A percentile compares a stretch with the other conserved stretches of the same genome.
Conservation (phyloP, 352 stramenopile genomes). For the Globisporangium parvum region DNA sequence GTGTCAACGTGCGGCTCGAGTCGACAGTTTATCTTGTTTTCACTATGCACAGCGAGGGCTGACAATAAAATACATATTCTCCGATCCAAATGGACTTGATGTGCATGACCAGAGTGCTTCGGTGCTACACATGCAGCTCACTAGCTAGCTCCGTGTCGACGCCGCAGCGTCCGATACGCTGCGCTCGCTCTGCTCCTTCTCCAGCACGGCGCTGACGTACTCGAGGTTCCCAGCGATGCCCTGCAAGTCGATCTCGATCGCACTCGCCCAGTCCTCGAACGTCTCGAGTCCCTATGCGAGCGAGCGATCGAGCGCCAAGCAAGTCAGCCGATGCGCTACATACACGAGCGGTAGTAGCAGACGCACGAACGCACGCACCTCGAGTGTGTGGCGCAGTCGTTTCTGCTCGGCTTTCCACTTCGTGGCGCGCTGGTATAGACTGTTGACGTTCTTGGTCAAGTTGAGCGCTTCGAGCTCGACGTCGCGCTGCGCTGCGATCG, state of each 20-base stretch:
- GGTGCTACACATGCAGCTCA: not conserved
- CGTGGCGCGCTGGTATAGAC: slow-evolving; percentile 44
- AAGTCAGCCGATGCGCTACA: not conserved
- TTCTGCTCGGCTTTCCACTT: slow-evolving; percentile 71
- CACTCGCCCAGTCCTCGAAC: slow-evolving; percentile 49
- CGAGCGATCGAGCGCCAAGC: not conserved
- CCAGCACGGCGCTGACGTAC: slow-evolving; percentile 60
- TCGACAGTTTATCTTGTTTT: too few species aligned
- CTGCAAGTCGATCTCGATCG: slow-evolving; percentile 41
- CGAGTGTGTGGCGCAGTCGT: slow-evolving; percentile 34
- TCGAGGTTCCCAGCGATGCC: slow-evolving; percentile 58
- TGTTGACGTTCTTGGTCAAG: slow-evolving; percentile 58
- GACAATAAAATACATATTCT: not conserved
- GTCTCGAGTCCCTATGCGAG: slow-evolving; percentile 31
- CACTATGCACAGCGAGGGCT: not conserved
- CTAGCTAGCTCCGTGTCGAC: too few species aligned
- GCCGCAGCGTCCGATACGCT: not conserved
- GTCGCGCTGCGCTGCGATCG: slow-evolving; percentile 43
- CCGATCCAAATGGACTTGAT: too few species aligned
- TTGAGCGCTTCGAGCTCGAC: slow-evolving; percentile 53
- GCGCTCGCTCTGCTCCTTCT: slow-evolving; percentile 29
- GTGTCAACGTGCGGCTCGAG: not conserved
- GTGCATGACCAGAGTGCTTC: not conserved
- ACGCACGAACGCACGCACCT: slow-evolving; percentile 15
- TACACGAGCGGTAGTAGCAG: not conserved